Conservation (phyloP, 2,329 filamentous ascomycete species). For the Ophiocordyceps unilateralis region DNA sequence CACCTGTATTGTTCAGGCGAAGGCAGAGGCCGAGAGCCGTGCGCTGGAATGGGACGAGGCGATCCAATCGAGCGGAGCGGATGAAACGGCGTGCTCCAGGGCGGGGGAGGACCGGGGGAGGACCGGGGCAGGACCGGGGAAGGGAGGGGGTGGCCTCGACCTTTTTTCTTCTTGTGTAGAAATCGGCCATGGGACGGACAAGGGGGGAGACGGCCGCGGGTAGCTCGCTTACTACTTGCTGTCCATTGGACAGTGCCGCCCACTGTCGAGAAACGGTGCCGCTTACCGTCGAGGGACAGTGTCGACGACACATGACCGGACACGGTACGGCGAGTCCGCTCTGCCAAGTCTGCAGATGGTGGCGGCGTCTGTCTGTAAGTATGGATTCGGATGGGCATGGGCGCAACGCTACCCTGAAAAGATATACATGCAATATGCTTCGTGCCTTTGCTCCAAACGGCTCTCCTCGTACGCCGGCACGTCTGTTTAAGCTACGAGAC, state of each 20-base stretch:
- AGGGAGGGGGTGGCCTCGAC: not conserved
- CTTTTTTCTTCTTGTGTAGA: not conserved
- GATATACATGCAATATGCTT: no score
- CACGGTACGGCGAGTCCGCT: no score
- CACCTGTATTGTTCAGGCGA: not conserved
- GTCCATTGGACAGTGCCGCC: not conserved
- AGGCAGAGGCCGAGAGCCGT: not conserved
- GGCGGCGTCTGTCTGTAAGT: no score
- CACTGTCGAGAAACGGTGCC: not conserved
- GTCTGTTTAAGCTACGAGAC: not conserved
- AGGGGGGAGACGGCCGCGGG: not conserved
- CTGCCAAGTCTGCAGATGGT: no score
- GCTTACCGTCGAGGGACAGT: not conserved
- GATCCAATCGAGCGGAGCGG: not conserved
- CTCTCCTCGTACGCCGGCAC: not conserved
- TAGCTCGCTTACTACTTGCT: not conserved
- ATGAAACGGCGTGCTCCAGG: not conserved
- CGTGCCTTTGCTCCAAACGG: no score
- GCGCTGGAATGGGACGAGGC: not conserved
- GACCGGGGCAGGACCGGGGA: no score
- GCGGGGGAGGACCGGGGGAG: not conserved
- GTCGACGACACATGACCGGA: no score
- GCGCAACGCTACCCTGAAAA: no score
- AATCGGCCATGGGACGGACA: not conserved
- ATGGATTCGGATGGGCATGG: no score